phyloP scores from a whole-genome alignment of 75 land plant genomes.

The Pseudotsuga menziesii region DNA sequence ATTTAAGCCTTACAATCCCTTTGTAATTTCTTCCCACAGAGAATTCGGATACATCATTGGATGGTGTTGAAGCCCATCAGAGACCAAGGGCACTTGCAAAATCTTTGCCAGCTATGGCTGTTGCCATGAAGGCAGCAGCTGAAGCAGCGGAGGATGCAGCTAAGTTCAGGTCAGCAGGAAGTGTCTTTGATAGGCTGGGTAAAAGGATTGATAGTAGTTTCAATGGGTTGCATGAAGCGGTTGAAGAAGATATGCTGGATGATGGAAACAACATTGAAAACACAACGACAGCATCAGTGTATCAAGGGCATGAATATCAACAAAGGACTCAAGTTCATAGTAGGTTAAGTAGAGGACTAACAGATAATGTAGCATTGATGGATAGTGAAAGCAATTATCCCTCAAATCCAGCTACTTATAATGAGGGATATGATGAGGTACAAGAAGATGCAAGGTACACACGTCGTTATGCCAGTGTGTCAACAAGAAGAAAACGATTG shows the following conservation, averaged over 20 bases:
- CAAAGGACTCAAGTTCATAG: conserved; percentile 9
- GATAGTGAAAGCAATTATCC: conserved; percentile 25
- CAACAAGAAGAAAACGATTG: conserved; percentile 6
- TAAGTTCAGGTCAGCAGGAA: conserved; percentile 30
- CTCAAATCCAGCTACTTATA: conserved; percentile 34
- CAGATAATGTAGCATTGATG: conserved; percentile 11
- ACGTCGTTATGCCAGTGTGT: not conserved
- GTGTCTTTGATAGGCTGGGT: conserved; percentile 70
- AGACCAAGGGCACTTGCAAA: conserved; percentile 18
- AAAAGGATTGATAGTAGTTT: conserved; percentile 10
- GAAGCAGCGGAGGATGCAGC: conserved; percentile 73
- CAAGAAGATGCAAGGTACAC: conserved; percentile 10
- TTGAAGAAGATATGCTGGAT: conserved; percentile 1
- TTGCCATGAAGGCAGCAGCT: conserved; percentile 69
- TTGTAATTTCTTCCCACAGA: conserved; percentile 3
- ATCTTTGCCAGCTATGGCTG: conserved; percentile 33
- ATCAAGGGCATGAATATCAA: conserved; percentile 4
- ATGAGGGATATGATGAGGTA: conserved; percentile 41
- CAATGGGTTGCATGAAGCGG: not conserved
- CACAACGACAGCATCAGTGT: conserved; percentile 18
- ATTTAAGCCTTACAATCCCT: not conserved
- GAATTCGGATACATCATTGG: conserved; percentile 14
- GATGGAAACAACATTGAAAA: conserved; percentile 10
- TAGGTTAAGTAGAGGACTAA: conserved; percentile 11
- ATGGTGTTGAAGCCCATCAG: conserved; percentile 7